Conservation (phyloP, 2,329 filamentous ascomycete species). For the Neospermospora avenae region DNA sequence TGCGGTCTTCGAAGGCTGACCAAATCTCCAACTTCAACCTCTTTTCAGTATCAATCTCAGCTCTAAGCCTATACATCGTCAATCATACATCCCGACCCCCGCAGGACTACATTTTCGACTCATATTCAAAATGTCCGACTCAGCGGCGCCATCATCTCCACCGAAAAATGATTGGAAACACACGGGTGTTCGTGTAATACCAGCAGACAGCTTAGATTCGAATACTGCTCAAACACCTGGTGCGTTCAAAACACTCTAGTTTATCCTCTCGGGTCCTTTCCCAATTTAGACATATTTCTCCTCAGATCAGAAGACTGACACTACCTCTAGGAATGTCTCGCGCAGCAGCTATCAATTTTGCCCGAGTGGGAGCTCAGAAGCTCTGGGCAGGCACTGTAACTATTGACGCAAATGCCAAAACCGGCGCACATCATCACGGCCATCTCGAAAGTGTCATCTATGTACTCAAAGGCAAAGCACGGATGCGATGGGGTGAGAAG, state of each 20-base stretch:
- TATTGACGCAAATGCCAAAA: constrained; percentile 41
- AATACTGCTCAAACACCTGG: constrained; percentile 43
- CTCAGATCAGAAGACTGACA: neutral
- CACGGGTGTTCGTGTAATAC: constrained; percentile 42
- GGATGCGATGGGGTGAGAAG: constrained; percentile 45
- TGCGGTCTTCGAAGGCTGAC: too few species aligned
- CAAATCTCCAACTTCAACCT: too few species aligned
- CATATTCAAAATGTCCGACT: neutral
- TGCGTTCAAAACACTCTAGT: too few species aligned
- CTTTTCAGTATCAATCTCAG: too few species aligned
- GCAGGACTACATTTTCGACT: too few species aligned
- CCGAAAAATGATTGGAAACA: constrained; percentile 37
- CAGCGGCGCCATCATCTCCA: neutral
- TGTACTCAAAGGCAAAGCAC: constrained; percentile 42
- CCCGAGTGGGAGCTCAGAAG: constrained; percentile 42
- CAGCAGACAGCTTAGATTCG: constrained; percentile 39
- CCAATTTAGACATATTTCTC: neutral
- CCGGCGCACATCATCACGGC: constrained; percentile 44
- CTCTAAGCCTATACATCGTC: too few species aligned
- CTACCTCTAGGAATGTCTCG: constrained; percentile 38
- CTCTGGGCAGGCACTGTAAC: constrained; percentile 45
- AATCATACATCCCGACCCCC: too few species aligned
- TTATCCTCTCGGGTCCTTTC: too few species aligned
- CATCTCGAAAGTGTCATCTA: constrained; percentile 46
- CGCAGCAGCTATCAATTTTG: constrained; percentile 43